Conservation (phyloP, 371 early-diverging fungal genomes). For the Mycotypha africana region DNA sequence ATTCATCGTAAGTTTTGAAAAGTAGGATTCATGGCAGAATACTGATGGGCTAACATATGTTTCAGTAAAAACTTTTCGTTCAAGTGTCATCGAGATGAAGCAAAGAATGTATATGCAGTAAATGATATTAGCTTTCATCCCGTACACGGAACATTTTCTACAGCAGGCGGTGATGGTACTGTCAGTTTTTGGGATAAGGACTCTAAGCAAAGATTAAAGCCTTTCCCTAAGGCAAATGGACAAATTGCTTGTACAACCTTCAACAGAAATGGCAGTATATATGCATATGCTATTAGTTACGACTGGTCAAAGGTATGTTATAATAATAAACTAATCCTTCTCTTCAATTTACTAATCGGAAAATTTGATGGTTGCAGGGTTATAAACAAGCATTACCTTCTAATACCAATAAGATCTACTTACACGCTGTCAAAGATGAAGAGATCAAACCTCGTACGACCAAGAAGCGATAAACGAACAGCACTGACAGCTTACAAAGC, state of each 20-base stretch:
- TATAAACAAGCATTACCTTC: constrained; percentile 44
- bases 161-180: constrained; percentile 90
- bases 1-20: constrained; percentile 48
- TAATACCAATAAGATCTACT: constrained; percentile 55
- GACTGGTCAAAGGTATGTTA: constrained; percentile 85
- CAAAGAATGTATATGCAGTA: constrained; percentile 70
- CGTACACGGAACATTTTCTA: constrained; percentile 82
- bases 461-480: constrained; percentile 56
- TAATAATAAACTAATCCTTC: not conserved
- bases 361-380: constrained; percentile 54
- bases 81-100: constrained; percentile 88
- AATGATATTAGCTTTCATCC: constrained; percentile 87
- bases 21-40: not conserved
- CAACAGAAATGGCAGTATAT: constrained; percentile 82
- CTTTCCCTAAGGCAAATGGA: constrained; percentile 47
- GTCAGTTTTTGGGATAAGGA: constrained; percentile 96
- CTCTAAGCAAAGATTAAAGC: constrained; percentile 79
- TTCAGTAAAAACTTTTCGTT: constrained; percentile 80
- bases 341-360: not conserved
- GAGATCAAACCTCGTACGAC: constrained; percentile 69
- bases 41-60: not conserved
- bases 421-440: constrained; percentile 73
- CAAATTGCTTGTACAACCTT: constrained; percentile 82
- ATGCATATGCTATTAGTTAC: constrained; percentile 92
- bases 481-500: too few species aligned